Percentiles rank a stretch among this genome's conserved stretches.
These are phyloP conservation scores for Musa schizocarpa DNA, from an alignment of 176 grass and related monocot species.

Conservation along the genomic window DNA sequence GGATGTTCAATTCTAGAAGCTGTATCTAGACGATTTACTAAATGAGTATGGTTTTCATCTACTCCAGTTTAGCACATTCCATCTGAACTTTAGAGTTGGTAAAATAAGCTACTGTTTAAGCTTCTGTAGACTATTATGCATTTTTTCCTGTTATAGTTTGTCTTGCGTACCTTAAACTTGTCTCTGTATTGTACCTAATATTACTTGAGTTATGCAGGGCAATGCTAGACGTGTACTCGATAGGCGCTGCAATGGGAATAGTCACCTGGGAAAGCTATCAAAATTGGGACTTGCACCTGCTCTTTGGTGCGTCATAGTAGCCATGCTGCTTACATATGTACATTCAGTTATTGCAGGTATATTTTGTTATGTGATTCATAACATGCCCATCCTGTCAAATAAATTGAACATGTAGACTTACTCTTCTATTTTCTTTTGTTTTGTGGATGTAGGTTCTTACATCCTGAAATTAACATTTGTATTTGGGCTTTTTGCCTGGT, in stretches of 20 bases:
- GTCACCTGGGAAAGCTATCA: constrained; percentile 44
- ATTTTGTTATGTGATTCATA: background rate
- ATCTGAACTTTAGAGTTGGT: background rate
- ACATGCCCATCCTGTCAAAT: background rate
- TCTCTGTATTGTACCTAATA: background rate
- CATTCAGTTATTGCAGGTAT: constrained; percentile 86
- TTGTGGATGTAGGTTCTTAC: constrained; percentile 49
- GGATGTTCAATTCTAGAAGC: background rate
- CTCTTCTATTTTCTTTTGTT: constrained; percentile 20
- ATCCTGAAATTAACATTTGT: constrained; percentile 36
- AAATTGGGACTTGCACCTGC: constrained; percentile 87
- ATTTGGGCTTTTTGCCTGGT: constrained; percentile 82
- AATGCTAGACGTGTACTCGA: constrained; percentile 93
- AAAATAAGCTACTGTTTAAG: background rate
- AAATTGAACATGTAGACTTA: constrained; percentile 7
- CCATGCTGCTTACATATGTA: constrained; percentile 63
- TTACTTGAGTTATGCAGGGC: constrained; percentile 43
- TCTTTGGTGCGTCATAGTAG: constrained; percentile 69
- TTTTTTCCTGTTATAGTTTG: background rate
- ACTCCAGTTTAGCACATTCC: background rate
- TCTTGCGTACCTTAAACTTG: too few relatives aligned
- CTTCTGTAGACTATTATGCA: background rate
- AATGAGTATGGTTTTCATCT: background rate
- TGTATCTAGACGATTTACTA: too few relatives aligned
- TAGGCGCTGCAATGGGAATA: constrained; percentile 56